Evolutionary conservation across 2,329 filamentous ascomycete species (phyloP).

Genomic region (Onygenales sp.): DNA sequence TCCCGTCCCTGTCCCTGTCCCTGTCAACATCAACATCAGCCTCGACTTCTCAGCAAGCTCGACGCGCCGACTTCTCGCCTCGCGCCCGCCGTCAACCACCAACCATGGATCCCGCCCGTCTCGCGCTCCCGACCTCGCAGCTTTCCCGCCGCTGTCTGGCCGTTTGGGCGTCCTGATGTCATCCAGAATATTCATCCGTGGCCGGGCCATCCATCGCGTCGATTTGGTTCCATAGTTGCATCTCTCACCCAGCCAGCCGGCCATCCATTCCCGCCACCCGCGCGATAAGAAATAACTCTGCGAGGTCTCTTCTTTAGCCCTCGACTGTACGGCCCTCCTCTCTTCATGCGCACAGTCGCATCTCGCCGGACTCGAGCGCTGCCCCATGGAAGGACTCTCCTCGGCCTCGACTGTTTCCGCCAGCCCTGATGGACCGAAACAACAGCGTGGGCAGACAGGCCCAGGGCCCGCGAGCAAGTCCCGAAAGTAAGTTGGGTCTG

Average conservation of each 20-base stretch:
- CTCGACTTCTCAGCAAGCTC: too few species aligned
- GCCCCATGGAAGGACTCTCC: not conserved
- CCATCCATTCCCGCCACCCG: too few species aligned
- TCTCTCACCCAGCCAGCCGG: too few species aligned
- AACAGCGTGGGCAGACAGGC: not conserved
- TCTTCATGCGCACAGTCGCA: not conserved
- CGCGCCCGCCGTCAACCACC: too few species aligned
- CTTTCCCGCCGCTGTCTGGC: not conserved
- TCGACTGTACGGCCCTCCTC: not conserved
- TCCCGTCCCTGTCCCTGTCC: too few species aligned
- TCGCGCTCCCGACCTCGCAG: too few species aligned
- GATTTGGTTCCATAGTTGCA: not conserved
- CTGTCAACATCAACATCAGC: too few species aligned
- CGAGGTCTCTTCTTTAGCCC: not conserved
- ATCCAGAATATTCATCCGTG: not conserved
- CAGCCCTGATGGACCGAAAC: constrained; percentile 1
- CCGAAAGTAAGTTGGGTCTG: not conserved
- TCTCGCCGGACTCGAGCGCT: not conserved
- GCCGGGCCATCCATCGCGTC: too few species aligned
- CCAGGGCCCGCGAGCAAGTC: not conserved
- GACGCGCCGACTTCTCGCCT: too few species aligned
- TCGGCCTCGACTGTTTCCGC: not conserved
- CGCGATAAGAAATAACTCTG: too few species aligned
- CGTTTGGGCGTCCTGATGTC: not conserved
- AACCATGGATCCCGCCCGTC: too few species aligned